These are phyloP conservation scores for Penicillium polonicum DNA, from an alignment of 2,329 filamentous ascomycete genomes.

Conservation along the genomic window DNA sequence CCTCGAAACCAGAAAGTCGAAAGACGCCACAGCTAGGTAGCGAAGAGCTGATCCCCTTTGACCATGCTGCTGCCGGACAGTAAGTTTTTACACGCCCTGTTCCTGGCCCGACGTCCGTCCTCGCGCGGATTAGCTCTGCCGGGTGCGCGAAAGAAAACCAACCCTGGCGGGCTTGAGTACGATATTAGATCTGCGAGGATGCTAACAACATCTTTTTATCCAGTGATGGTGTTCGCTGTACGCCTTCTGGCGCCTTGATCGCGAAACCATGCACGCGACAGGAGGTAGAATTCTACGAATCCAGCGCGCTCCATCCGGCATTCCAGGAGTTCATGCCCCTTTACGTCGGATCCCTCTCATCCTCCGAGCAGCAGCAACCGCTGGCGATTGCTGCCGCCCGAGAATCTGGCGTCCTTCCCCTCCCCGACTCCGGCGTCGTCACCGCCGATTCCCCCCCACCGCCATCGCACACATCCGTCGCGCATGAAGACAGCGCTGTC, in stretches of 20 bases:
- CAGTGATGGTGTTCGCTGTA: slow-evolving; percentile 87
- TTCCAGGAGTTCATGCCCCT: slow-evolving; percentile 80
- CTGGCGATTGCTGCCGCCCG: slow-evolving; percentile 50
- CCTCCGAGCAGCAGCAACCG: slow-evolving; percentile 55
- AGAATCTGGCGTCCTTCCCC: slow-evolving; percentile 41
- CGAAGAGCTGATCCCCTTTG: slow-evolving; percentile 45
- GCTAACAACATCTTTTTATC: slow-evolving; percentile 10
- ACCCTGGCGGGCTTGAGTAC: too few species aligned
- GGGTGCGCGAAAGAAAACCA: neutral
- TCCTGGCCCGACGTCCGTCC: slow-evolving; percentile 8
- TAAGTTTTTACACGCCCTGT: slow-evolving; percentile 35
- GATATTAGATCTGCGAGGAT: neutral
- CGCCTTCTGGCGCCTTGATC: slow-evolving; percentile 77
- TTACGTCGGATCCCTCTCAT: slow-evolving; percentile 75
- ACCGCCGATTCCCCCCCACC: slow-evolving; percentile 9
- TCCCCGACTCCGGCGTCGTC: slow-evolving; percentile 25
- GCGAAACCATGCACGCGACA: slow-evolving; percentile 88
- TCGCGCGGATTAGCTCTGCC: neutral
- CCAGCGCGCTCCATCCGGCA: slow-evolving; percentile 65
- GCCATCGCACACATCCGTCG: slow-evolving; percentile 27
- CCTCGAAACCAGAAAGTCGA: slow-evolving; percentile 32
- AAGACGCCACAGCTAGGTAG: slow-evolving; percentile 38
- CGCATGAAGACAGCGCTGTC: slow-evolving; percentile 20
- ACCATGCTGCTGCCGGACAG: slow-evolving; percentile 51
- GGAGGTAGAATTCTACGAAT: slow-evolving; percentile 89